These are phyloP conservation scores for Begonia loranthoides DNA, from an alignment of 306 rosid genomes.

Conservation along the genomic window DNA sequence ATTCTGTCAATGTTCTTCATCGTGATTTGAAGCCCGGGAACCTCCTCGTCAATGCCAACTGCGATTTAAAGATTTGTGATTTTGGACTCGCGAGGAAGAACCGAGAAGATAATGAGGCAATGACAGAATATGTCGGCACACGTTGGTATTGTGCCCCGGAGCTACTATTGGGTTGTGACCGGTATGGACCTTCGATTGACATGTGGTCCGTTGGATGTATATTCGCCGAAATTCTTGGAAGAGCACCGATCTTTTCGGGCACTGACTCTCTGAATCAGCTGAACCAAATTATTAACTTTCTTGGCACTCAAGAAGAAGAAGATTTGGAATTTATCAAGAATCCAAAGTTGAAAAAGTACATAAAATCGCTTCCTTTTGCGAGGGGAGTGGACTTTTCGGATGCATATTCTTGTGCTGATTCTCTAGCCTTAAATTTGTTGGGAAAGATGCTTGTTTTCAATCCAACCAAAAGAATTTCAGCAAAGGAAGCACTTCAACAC, in stretches of 20 bases:
- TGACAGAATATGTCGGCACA: constrained; percentile 92
- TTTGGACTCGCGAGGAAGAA: constrained; percentile 75
- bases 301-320: constrained; percentile 80
- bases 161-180: constrained; percentile 64
- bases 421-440: too few species aligned
- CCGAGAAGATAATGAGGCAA: constrained; percentile 42
- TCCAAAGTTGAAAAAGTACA: too few species aligned
- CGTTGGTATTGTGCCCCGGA: constrained; percentile 98
- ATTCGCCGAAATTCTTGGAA: constrained; percentile 84
- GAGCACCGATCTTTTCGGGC: constrained; percentile 78
- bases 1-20: too few species aligned
- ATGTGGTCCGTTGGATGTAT: constrained; percentile 95
- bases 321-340: too few species aligned
- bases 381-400: too few species aligned
- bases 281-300: constrained; percentile 54
- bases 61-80: constrained; percentile 77
- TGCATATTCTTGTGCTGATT: too few species aligned
- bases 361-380: too few species aligned
- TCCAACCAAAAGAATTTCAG: constrained; percentile 73
- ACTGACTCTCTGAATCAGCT: constrained; percentile 71
- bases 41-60: constrained; percentile 67
- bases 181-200: constrained; percentile 80
- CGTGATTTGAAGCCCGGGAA: too few species aligned
- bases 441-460: constrained; percentile 70
- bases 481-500: too few species aligned